A percentile compares a stretch with the other conserved stretches of the same genome.
Evolutionary conservation across 257 asterid species (phyloP).

Genomic region (Solanum acaule): DNA sequence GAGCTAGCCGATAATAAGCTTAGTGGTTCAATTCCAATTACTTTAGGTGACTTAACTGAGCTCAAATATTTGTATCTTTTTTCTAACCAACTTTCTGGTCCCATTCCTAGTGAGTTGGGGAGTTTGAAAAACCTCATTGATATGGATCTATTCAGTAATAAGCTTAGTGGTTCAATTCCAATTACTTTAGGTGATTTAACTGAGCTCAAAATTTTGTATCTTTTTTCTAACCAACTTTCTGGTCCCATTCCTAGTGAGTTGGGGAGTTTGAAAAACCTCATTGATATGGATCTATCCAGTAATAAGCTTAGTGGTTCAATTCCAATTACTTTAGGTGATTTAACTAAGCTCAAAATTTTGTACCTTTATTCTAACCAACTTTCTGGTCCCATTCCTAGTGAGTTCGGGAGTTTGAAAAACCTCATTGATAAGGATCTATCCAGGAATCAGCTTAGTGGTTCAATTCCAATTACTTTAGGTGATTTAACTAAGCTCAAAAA

Average conservation of each 20-base stretch:
- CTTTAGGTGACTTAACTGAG: too few species aligned
- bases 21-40: too few species aligned
- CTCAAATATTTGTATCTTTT: rapidly evolving
- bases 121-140: too few species aligned
- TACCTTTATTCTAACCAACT: background rate
- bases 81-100: too few species aligned
- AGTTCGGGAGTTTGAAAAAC: background rate
- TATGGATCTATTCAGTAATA: too few species aligned
- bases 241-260: rapidly evolving
- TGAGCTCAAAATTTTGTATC: rapidly evolving
- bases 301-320: background rate
- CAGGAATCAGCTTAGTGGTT: rapidly evolving
- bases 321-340: background rate
- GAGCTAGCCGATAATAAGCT: rapidly evolving
- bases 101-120: rapidly evolving
- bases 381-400: background rate
- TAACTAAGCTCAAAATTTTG: rapidly evolving
- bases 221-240: too few species aligned
- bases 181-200: too few species aligned
- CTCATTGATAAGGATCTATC: rapidly evolving
- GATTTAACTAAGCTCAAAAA: background rate
- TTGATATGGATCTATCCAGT: rapidly evolving
- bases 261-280: too few species aligned
- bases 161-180: too few species aligned
- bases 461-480: background rate